These are phyloP conservation scores for Auricularia auricula-judae DNA, from an alignment of 768 basidiomycete species.

Conservation along the genomic window DNA sequence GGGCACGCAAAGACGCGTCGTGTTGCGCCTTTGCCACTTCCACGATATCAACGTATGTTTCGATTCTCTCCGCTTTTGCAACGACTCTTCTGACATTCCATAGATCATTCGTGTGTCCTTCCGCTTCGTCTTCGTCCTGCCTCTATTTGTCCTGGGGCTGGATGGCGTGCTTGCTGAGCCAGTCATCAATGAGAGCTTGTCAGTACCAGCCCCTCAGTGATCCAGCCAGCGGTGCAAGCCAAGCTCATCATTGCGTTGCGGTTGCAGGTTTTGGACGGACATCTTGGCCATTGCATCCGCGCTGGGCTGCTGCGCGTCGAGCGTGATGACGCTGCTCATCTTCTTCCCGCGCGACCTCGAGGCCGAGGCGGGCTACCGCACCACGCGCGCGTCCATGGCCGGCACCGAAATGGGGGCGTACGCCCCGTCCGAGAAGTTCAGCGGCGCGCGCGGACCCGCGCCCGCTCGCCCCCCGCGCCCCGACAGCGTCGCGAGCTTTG, in stretches of 20 bases:
- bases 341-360: constrained; percentile 77
- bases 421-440: neutral
- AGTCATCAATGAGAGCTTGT: constrained; percentile 49
- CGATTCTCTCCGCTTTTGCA: neutral
- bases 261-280: constrained; percentile 30
- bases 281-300: constrained; percentile 45
- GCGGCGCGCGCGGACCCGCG: neutral
- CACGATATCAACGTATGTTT: constrained; percentile 67
- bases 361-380: neutral
- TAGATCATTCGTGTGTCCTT: constrained; percentile 63
- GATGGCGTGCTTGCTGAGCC: constrained; percentile 56
- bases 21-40: constrained; percentile 68
- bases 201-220: constrained; percentile 9
- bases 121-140: constrained; percentile 59
- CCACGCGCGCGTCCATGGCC: neutral
- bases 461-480: neutral
- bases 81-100: neutral
- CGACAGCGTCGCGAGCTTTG: neutral
- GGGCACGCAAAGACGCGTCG: constrained; percentile 51
- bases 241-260: neutral
- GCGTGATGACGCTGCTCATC: constrained; percentile 68
- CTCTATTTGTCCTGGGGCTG: constrained; percentile 52
- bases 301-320: constrained; percentile 56
- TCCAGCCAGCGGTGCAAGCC: neutral
- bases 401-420: neutral